Evolutionary conservation across 495 filamentous ascomycete genomes (phyloP), one percentile per base, ranked within the genome.

Genomic region (Penicillium cataractarum): DNA sequence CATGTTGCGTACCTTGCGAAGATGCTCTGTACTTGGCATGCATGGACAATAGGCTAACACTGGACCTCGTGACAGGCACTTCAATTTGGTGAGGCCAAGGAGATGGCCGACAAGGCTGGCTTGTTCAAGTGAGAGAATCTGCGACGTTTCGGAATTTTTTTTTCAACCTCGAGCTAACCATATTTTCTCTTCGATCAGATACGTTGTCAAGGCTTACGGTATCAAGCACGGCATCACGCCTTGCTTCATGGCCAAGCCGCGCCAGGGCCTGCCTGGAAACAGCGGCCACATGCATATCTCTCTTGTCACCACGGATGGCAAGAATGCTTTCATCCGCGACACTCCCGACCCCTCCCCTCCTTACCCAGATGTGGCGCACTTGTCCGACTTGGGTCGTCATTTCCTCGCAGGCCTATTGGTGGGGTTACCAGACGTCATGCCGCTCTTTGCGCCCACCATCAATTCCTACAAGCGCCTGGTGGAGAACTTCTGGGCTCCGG

Each of bases 191-290:
- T n/a, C 21, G 32, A 17, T 54, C 55, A 89, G 86, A 73, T 93
- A 95, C 63, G 86, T 90, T 6, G 92, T 96, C 55, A 97, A 96
- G 75, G 90, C 90, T 1, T 82, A 96, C 31, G 92, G 90, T 17
- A 89, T 84, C 48, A 90, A 90, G 71, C 89, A 91, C 75, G 92
- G 92, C 48, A 97, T 98, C 68, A 97, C 91, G 0, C 95, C 95
- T 1, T 94, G 92, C 72, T 99, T 99, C 79, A 99, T 99, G 95
- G 95, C 95, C n/a, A 99, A 98, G 72, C 95, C 95, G 5, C 86
- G 89, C 48, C 84, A 95, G 67, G 92, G 92, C 0, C 77, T 98
- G 0, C 95, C 95, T 0, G 95, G 95, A 9, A 97, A 97, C 73
- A 92, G 88, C 48, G 95, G 95, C 2, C 95, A 99, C 74, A 95